Base-by-base conservation (phyloP, 2,329 filamentous ascomycete genomes). In the Drechslerella dactyloides region DNA sequence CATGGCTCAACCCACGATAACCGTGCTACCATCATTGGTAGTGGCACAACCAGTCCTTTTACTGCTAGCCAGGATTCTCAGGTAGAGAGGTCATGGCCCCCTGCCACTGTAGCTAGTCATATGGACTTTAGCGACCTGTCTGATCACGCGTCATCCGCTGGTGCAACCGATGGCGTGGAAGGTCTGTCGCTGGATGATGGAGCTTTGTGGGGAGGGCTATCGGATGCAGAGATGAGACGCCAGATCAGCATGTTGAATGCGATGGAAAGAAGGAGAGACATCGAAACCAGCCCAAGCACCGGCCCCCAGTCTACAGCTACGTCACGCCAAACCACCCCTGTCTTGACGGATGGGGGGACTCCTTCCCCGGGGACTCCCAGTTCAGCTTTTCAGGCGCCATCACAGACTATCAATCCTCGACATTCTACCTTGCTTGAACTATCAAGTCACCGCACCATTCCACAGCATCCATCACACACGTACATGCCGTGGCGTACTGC, bases 201-300 rank as follows among this genome's bases (percentile, higher is more conserved):
- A 6, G 46, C 19, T 3, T n/a, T 57, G 17, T 70, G 66, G 66
- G 66, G 66, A n/a, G 66, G 66, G 5, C 10, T 70, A 44, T 70
- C 66, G 11, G 66, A 64, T 35, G 54, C 53, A 35, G 66, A 70
- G 13, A 60, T 70, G 8, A 40, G 59, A 40, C 46, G 66, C n/a
- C 66, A 70, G 24, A 55, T 63, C n/a, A 70, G 46, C 17, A 23
- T 70, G 44, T 30, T 70, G 21, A 57, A 53, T 8, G 66, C 66
- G 15, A 17, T 70, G 27, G 64, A 64, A 23, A 59, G 53, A 51
- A 46, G 46, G 11, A 62, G 15, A 54, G 6, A 35, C 44, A 11
- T 23, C n/a, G 52, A 1, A 15, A 21, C 1, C 19, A 24, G 24
- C 7, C 1, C 57, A 21, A 5, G 6, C 35, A n/a, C 27, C 21